These are phyloP conservation scores for Metarhizium humberi DNA, from an alignment of 2,329 filamentous ascomycete genomes.

Conservation along the genomic window DNA sequence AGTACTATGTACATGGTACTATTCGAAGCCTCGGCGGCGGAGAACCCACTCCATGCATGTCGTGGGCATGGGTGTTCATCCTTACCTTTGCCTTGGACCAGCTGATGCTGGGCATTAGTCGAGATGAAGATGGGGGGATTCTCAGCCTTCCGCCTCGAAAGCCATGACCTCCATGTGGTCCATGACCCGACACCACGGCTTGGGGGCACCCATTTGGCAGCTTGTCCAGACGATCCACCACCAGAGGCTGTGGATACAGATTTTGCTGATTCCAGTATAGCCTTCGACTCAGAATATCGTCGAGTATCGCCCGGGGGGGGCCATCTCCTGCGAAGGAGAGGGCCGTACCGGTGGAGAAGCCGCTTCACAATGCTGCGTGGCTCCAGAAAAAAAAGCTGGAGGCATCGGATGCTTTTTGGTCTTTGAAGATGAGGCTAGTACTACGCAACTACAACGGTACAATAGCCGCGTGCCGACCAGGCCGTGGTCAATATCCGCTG, in stretches of 20 bases:
- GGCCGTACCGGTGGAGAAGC: constrained; percentile 8
- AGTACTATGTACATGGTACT: too few species aligned
- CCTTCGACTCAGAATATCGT: background rate
- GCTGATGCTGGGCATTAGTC: background rate
- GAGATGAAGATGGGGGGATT: background rate
- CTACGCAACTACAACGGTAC: too few species aligned
- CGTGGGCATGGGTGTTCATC: background rate
- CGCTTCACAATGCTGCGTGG: background rate
- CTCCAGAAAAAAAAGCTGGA: too few species aligned
- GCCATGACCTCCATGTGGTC: background rate
- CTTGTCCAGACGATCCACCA: background rate
- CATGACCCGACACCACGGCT: background rate
- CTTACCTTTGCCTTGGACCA: too few species aligned
- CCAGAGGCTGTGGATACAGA: background rate
- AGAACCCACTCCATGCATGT: too few species aligned
- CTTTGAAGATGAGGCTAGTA: too few species aligned
- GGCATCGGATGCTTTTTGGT: too few species aligned
- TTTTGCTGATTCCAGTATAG: background rate
- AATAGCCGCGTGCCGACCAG: too few species aligned
- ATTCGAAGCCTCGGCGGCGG: too few species aligned
- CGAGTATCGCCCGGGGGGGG: background rate
- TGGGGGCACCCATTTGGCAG: background rate
- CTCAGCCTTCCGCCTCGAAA: background rate
- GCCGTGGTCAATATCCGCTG: too few species aligned
- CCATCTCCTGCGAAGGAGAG: constrained; percentile 1